phyloP scores from a whole-genome alignment of 805 yeast species.

The Kurtzmaniella fragi region DNA sequence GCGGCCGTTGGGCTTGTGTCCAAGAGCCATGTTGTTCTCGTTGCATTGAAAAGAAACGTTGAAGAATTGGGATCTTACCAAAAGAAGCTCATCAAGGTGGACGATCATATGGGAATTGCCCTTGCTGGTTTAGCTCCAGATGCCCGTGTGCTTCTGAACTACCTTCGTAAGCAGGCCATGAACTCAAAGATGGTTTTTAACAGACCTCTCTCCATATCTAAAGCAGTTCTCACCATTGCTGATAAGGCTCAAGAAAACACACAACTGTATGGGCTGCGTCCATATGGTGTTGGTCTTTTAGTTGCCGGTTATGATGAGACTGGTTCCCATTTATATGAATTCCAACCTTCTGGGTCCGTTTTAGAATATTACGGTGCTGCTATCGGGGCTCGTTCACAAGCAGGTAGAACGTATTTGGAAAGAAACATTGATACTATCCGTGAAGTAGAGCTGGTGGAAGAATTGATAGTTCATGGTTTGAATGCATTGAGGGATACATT shows the following conservation, averaged over 20 bases:
- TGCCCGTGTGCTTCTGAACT: conserved; percentile 89
- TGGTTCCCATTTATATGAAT: conserved; percentile 92
- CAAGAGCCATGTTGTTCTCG: conserved; percentile 81
- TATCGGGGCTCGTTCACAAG: conserved; percentile 98
- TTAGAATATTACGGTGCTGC: conserved; percentile 91
- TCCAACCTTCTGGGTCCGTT: conserved; percentile 92
- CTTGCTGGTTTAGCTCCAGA: conserved; percentile 98
- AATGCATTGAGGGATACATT: conserved; percentile 90
- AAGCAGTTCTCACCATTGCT: conserved; percentile 81
- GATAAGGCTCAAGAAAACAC: conserved; percentile 98
- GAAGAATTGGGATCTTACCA: conserved; percentile 97
- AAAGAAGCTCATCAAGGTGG: conserved; percentile 86
- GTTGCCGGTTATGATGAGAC: conserved; percentile 88
- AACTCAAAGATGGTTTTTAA: conserved; percentile 78
- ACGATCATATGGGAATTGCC: conserved; percentile 91
- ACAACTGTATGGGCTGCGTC: conserved; percentile 93
- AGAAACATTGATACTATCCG: conserved; percentile 70
- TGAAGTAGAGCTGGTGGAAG: conserved; percentile 55
- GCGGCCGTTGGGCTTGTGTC: conserved; percentile 95
- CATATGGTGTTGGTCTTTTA: conserved; percentile 94
- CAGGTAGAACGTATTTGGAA: conserved; percentile 94
- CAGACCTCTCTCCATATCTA: conserved; percentile 76
- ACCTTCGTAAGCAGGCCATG: conserved; percentile 87
- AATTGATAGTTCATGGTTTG: conserved; percentile 79
- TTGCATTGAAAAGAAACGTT: conserved; percentile 91